These are phyloP conservation scores for Arthrinium puccinioides DNA, from an alignment of 2,329 filamentous ascomycete genomes.

Conservation along the genomic window DNA sequence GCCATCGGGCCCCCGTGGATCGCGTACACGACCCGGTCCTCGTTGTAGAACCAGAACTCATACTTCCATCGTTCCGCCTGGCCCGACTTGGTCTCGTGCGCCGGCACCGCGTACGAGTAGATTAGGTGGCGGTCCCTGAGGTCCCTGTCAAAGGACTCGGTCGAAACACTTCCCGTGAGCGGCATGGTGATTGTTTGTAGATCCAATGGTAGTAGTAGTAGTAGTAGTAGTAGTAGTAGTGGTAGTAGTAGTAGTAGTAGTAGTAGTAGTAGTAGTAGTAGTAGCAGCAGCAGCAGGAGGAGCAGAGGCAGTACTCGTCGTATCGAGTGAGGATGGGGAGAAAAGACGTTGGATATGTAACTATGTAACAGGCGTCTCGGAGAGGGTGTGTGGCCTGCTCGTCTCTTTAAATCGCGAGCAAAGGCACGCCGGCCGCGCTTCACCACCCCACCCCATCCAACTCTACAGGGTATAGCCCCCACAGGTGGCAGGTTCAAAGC, in stretches of 20 bases:
- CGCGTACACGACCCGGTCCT: slow-evolving; percentile 45
- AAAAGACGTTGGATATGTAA: background rate
- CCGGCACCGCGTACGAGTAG: slow-evolving; percentile 8
- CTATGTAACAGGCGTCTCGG: background rate
- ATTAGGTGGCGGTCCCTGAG: slow-evolving; percentile 9
- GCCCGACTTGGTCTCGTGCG: slow-evolving; percentile 6
- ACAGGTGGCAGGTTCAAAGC: no score
- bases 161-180: slow-evolving; percentile 5
- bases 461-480: no score
- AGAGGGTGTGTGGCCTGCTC: no score
- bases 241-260: background rate
- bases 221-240: background rate
- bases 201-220: background rate
- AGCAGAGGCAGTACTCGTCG: background rate
- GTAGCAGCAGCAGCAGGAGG: background rate
- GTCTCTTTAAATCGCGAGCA: no score
- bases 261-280: background rate
- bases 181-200: slow-evolving; percentile 5
- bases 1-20: slow-evolving; percentile 56
- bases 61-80: slow-evolving; percentile 39
- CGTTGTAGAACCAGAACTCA: slow-evolving; percentile 54
- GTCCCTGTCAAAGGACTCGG: slow-evolving; percentile 6
- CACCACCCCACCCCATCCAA: no score
- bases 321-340: background rate
- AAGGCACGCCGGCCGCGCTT: no score